Base-by-base conservation (phyloP, 345 rosid species). In the Gynandropsis gynandra region DNA sequence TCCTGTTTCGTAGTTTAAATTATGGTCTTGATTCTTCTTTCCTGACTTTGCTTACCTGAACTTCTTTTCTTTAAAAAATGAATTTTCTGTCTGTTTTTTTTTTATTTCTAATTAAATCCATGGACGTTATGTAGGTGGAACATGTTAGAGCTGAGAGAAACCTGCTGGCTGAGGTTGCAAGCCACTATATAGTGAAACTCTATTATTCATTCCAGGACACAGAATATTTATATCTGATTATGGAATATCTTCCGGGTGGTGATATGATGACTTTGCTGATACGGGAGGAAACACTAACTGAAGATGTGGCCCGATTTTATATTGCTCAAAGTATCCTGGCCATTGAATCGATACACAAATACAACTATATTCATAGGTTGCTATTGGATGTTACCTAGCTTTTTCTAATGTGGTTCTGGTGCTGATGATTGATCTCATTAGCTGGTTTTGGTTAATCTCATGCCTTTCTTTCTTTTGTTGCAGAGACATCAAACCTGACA, bases 141-240 rank as follows among this genome's bases (percentile, higher is more conserved):
- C 97, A 89, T 77, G 97, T 85, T 53, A 79, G 93, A 66, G 95
- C 97, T n/a, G 97, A 89, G 80, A 83, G 97, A 70, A 81, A 89
- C 74, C 72, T 89, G 65, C 78, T 89, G 76, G 97, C 94, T 15
- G 97, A 89, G 77, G 97, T 89, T 67, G 97, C 83, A 18, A 81
- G 97, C 74, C 95, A 83, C 59, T 89, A 74, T 80, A 89, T 89
- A 40, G 95, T 89, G 65, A 89, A 89, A 67, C 93, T 89, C 59
- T 89, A 78, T 74, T 89, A 85, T 66, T 89, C 97, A 32, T 89
- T 89, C 75, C 97, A 89, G 61, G 97, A 89, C 74, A 66, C 90
- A 8, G 97, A 89, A 58, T 83, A 80, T 75, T 69, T 89, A 14
- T 89, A 89, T 76, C 64, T 89, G 65, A 89, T 89, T 51, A 89